A percentile compares a stretch with the other conserved stretches of the same genome.
These are phyloP conservation scores for Skeletonema tropicum DNA, from an alignment of 108 stramenopile species.

Conservation along the genomic window DNA sequence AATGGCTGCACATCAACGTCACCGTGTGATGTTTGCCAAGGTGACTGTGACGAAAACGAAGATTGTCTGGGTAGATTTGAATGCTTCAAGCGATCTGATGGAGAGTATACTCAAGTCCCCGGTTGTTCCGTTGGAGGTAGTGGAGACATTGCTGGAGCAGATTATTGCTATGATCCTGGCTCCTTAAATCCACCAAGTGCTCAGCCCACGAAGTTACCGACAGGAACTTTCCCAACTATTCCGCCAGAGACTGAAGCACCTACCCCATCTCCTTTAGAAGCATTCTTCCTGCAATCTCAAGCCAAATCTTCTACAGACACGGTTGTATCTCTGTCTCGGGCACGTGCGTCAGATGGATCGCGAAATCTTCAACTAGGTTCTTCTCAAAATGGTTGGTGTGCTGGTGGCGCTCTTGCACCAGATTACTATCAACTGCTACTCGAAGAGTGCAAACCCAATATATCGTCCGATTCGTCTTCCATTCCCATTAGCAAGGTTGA, in stretches of 20 bases:
- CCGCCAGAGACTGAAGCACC: background rate
- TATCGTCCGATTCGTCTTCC: background rate
- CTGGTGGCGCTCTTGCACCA: constrained; percentile 42
- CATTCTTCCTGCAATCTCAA: constrained; percentile 20
- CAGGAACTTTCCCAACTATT: background rate
- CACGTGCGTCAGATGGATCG: background rate
- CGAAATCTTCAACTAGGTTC: constrained; percentile 1
- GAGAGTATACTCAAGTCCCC: constrained; percentile 27
- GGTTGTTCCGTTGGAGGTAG: constrained; percentile 34
- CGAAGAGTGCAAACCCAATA: constrained; percentile 24
- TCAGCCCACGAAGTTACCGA: background rate
- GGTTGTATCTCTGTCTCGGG: background rate
- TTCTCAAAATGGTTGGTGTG: constrained; percentile 26
- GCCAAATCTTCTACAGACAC: background rate
- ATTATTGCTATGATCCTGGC: constrained; percentile 35
- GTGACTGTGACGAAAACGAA: constrained; percentile 62
- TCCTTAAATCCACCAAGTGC: background rate
- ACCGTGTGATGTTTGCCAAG: constrained; percentile 61
- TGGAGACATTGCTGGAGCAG: constrained; percentile 45
- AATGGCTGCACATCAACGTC: constrained; percentile 26
- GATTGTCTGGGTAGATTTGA: constrained; percentile 47
- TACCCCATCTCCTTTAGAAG: background rate
- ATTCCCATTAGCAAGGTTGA: constrained; percentile 13
- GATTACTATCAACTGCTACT: constrained; percentile 43
- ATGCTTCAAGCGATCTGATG: constrained; percentile 43